A percentile compares a stretch with the other conserved stretches of the same genome.
phyloP scores from a whole-genome alignment of 2,329 filamentous ascomycete genomes.

The Metarhizium brunneum region DNA sequence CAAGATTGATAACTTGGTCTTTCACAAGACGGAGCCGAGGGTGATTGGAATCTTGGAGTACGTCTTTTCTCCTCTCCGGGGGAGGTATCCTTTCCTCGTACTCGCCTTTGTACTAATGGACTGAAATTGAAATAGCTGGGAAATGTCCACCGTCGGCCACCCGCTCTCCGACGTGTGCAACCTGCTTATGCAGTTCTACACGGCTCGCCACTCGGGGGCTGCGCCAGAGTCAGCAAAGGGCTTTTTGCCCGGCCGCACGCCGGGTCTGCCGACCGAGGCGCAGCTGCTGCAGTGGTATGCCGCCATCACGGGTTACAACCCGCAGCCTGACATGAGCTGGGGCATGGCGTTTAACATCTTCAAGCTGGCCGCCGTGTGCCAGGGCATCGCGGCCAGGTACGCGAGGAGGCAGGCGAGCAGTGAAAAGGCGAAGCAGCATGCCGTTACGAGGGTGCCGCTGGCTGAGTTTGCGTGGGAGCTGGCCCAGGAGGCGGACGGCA shows the following conservation, averaged over 20 bases:
- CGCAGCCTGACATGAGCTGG: slow-evolving; percentile 49
- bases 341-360: slow-evolving; percentile 55
- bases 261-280: slow-evolving; percentile 47
- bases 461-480: slow-evolving; percentile 72
- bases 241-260: slow-evolving; percentile 54
- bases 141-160: slow-evolving; percentile 97
- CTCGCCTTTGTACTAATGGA: not conserved
- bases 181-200: slow-evolving; percentile 41
- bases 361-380: slow-evolving; percentile 53
- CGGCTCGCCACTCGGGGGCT: slow-evolving; percentile 17
- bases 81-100: not conserved
- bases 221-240: slow-evolving; percentile 25
- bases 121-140: slow-evolving; percentile 51
- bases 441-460: slow-evolving; percentile 57
- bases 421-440: slow-evolving; percentile 67
- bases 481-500: slow-evolving; percentile 38
- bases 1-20: slow-evolving; percentile 88
- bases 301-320: slow-evolving; percentile 58
- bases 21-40: slow-evolving; percentile 76
- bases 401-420: slow-evolving; percentile 85
- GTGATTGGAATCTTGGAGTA: slow-evolving; percentile 90
- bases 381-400: slow-evolving; percentile 87
- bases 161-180: slow-evolving; percentile 87
- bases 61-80: slow-evolving; percentile 16
- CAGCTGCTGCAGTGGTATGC: slow-evolving; percentile 33